These are phyloP conservation scores for Mycena floridula DNA, from an alignment of 768 basidiomycete genomes.

Conservation along the genomic window DNA sequence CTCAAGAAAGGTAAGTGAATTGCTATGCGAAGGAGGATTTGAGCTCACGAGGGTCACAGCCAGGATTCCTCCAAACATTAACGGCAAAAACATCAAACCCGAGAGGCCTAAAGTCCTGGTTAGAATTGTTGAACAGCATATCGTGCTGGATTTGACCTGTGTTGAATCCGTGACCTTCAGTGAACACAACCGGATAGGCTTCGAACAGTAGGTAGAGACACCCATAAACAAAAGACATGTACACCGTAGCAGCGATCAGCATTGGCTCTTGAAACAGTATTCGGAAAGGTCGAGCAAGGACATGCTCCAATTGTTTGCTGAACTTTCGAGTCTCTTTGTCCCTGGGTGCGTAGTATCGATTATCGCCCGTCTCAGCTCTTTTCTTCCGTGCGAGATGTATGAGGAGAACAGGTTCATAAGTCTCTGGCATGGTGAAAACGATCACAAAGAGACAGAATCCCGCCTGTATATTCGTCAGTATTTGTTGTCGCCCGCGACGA, in stretches of 20 bases:
- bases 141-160: too few relatives aligned
- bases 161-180: constrained; percentile 44
- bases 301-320: constrained; percentile 34
- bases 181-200: constrained; percentile 57
- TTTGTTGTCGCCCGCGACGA: not conserved
- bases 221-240: constrained; percentile 66
- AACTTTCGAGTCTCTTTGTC: constrained; percentile 35
- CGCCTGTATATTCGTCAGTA: constrained; percentile 26
- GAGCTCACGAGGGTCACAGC: constrained; percentile 38
- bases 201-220: constrained; percentile 56
- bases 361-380: constrained; percentile 47
- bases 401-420: constrained; percentile 55
- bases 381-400: constrained; percentile 42
- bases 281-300: constrained; percentile 53
- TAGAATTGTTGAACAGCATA: too few relatives aligned
- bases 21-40: not conserved
- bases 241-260: constrained; percentile 54
- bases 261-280: constrained; percentile 64
- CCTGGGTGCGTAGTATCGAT: constrained; percentile 44
- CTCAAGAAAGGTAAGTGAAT: constrained; percentile 14
- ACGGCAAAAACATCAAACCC: constrained; percentile 56
- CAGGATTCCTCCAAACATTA: constrained; percentile 45
- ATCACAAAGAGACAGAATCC: constrained; percentile 41
- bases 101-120: too few relatives aligned
- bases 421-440: constrained; percentile 59